Base-by-base conservation (phyloP, 768 basidiomycete species). In the Hydnomerulius pinastri region DNA sequence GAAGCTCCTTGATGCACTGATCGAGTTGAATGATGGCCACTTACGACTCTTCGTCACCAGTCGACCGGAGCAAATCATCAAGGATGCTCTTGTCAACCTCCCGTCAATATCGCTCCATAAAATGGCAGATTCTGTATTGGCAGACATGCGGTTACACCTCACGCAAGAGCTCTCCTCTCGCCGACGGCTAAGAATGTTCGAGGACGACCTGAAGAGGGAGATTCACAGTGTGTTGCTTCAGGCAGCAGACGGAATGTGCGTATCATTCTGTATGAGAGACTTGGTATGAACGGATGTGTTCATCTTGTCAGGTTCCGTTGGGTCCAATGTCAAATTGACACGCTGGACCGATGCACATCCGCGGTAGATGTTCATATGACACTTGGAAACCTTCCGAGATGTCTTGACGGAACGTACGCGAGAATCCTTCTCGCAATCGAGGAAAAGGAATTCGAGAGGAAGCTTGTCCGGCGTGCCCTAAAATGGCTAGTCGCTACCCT, bases 401-500 rank as follows among this genome's bases (percentile, higher is more conserved):
- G 55, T 12, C 58, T 63, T 21, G 46, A 62, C 10, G 55, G 55
- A 28, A 62, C 59, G 11, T 64, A 62, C 21, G 21, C 49, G 42
- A 50, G 62, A 48, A 64, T 63, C 21, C 53, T 62, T 4, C 23
- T 46, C 5, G 24, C 21, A 8, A 53, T 63, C 2, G 45, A 60
- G 21, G 23, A 43, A 23, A 43, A 9, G 9, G 37, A 43, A 10
- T 37, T 41, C 0, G 30, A 42, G 15, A 51, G 43, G 10, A 37
- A 29, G 3, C 45, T 60, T 1, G 58, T 55, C 24, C 28, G 33
- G 1, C 53, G 55, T 10, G 44, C 51, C 0, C 37, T 64, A 4
- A 42, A 33, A 4, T 65, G 64, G 64, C 32, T 65, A 12, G 57
- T 59, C 0, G 65, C 62, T 44, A 59, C 65, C 29, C 59, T 67